Evolutionary conservation across 192 early-diverging fungal species (phyloP), one percentile per base, ranked within the genome.

Genomic region (Glomus cerebriforme): DNA sequence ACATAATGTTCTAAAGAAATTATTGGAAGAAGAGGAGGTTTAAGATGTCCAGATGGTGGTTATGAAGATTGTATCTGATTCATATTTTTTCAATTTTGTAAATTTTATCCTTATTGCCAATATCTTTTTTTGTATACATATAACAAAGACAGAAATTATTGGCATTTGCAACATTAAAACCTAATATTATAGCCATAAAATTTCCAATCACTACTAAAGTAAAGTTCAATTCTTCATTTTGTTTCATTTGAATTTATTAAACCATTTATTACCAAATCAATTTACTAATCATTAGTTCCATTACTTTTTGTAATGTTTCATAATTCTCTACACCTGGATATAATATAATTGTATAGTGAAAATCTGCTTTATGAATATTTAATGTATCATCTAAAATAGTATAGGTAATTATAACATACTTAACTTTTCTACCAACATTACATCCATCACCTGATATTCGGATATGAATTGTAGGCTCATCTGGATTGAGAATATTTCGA

Each of bases 251-350:
- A 45, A 45, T 45, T 27, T 62, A 62, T n/a, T 62, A 27, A 27
- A 7, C 27, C 9, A 27, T 3, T 24, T 29, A 27, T 62, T 35
- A 35, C 34, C 7, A 35, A 35, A 35, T 9, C 24, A 60, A 24
- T 60, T 60, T 17, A 60, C 19, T 60, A 24, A 60, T 60, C 4
- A 60, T 60, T 60, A 24, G 59, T 60, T 60, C 59, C 24, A 60
- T 60, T 60, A 60, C 59, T 60, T 60, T 60, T 60, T 60, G 59
- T 60, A 60, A 24, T 22, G 19, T 60, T 60, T 60, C 59, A n/a
- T 60, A n/a, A n/a, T n/a, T n/a, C n/a, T n/a, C n/a, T n/a, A n/a
- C n/a, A n/a, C n/a, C n/a, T n/a, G n/a, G n/a, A n/a, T n/a, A n/a
- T n/a, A n/a, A n/a, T 27, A 62, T 62, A 24, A 3, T 59, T 24